Evolutionary conservation across 805 yeast species (phyloP).

Genomic region (Cyberlindnera subsufficiens): DNA sequence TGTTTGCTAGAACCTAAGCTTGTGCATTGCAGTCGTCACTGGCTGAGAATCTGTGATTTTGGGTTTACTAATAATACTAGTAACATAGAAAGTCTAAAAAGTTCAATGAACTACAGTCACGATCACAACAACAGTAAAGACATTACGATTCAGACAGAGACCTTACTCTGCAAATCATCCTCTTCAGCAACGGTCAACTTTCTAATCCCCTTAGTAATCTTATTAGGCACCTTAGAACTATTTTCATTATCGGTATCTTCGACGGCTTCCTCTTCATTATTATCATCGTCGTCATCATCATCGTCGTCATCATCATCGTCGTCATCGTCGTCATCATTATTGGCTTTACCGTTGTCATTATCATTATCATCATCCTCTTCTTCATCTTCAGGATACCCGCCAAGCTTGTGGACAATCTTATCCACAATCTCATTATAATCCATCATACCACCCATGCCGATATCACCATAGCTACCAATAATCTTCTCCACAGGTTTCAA

Average conservation of each 20-base stretch:
- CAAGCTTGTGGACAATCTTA: conserved; percentile 66
- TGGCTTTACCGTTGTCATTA: conserved; percentile 26
- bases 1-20: no score
- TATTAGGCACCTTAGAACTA: conserved; percentile 19
- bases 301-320: conserved; percentile 10
- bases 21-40: no score
- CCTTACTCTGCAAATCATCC: conserved; percentile 7
- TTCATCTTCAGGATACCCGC: conserved; percentile 53
- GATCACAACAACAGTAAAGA: no score
- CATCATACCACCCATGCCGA: conserved; percentile 99
- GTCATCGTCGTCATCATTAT: conserved; percentile 23
- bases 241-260: conserved; percentile 9
- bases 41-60: no score
- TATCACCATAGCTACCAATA: conserved; percentile 88
- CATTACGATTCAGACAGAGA: conserved; percentile 3
- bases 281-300: conserved; percentile 12
- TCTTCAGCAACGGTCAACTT: conserved; percentile 24
- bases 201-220: conserved; percentile 17
- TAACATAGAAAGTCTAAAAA: no score
- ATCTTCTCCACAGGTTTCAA: conserved; percentile 93
- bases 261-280: conserved; percentile 11
- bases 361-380: conserved; percentile 43
- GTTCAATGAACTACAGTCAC: no score
- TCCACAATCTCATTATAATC: conserved; percentile 95
- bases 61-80: no score